These are phyloP conservation scores for Fallopia convolvulus DNA, from an alignment of 148 eudicot genomes.

Conservation along the genomic window DNA sequence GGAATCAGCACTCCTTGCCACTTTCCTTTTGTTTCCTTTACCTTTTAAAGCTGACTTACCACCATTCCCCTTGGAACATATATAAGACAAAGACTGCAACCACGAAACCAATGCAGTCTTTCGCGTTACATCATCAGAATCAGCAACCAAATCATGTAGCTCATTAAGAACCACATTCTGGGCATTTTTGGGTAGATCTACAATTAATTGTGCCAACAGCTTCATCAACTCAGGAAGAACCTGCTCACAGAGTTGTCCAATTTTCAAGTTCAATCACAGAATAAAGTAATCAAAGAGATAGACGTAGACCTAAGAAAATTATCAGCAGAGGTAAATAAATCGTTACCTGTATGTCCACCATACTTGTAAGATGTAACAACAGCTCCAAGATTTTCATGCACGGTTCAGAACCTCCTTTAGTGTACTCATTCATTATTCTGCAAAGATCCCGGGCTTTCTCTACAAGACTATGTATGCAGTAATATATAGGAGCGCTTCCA, in stretches of 20 bases:
- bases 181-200: constrained; percentile 49
- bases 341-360: constrained; percentile 79
- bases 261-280: neutral
- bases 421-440: constrained; percentile 24
- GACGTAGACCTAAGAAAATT: neutral
- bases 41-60: constrained; percentile 14
- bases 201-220: constrained; percentile 54
- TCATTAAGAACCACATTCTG: constrained; percentile 63
- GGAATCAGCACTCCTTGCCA: constrained; percentile 18
- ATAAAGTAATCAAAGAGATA: neutral
- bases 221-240: constrained; percentile 86
- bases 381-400: constrained; percentile 62
- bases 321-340: neutral
- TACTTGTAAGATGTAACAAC: constrained; percentile 54
- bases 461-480: constrained; percentile 60
- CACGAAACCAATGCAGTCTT: constrained; percentile 84
- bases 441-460: constrained; percentile 53
- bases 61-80: constrained; percentile 46
- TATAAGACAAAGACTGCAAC: constrained; percentile 79
- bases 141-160: constrained; percentile 72
- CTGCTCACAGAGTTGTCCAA: constrained; percentile 24
- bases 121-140: constrained; percentile 86
- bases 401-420: constrained; percentile 65
- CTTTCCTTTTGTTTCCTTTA: constrained; percentile 17
- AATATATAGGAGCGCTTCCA: constrained; percentile 77